Percentiles rank a stretch among this genome's conserved stretches.
Conservation (phyloP, 176 grass and related monocot genomes). For the Bonia amplexicaulis region DNA sequence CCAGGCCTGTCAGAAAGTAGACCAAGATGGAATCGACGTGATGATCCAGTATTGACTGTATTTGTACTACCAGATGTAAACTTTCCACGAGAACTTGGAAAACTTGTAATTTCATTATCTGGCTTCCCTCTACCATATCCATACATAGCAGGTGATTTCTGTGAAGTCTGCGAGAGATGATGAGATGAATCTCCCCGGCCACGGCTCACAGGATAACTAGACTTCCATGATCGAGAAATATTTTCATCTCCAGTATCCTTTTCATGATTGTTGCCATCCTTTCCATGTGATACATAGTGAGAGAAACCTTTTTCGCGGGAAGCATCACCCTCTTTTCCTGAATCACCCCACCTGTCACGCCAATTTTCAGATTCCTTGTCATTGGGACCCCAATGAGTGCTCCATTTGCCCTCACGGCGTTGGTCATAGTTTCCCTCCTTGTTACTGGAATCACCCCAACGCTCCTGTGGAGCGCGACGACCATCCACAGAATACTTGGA, state of each 20-base stretch:
- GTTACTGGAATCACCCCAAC: slow-evolving; percentile 60
- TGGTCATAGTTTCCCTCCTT: slow-evolving; percentile 66
- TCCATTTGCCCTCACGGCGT: slow-evolving; percentile 87
- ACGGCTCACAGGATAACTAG: slow-evolving; percentile 60
- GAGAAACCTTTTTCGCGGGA: slow-evolving; percentile 49
- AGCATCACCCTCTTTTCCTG: slow-evolving; percentile 60
- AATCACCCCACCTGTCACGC: slow-evolving; percentile 66
- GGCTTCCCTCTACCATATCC: slow-evolving; percentile 70
- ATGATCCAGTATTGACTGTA: slow-evolving; percentile 38
- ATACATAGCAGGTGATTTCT: slow-evolving; percentile 45
- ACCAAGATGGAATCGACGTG: slow-evolving; percentile 53
- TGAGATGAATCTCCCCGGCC: slow-evolving; percentile 67
- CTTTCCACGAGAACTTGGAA: slow-evolving; percentile 57
- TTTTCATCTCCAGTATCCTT: slow-evolving; percentile 70
- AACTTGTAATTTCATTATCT: slow-evolving; percentile 51
- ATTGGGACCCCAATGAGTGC: slow-evolving; percentile 67
- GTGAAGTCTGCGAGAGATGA: slow-evolving; percentile 34
- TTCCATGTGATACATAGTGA: slow-evolving; percentile 39
- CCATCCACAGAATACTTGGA: slow-evolving; percentile 56
- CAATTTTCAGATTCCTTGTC: slow-evolving; percentile 78
- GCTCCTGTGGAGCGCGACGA: slow-evolving; percentile 50
- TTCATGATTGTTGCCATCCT: slow-evolving; percentile 61
- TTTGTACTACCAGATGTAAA: slow-evolving; percentile 49
- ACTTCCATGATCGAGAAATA: slow-evolving; percentile 77
- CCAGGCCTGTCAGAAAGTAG: slow-evolving; percentile 65